phyloP scores from a whole-genome alignment of 192 early-diverging fungal species.

The Phycomyces nitens region DNA sequence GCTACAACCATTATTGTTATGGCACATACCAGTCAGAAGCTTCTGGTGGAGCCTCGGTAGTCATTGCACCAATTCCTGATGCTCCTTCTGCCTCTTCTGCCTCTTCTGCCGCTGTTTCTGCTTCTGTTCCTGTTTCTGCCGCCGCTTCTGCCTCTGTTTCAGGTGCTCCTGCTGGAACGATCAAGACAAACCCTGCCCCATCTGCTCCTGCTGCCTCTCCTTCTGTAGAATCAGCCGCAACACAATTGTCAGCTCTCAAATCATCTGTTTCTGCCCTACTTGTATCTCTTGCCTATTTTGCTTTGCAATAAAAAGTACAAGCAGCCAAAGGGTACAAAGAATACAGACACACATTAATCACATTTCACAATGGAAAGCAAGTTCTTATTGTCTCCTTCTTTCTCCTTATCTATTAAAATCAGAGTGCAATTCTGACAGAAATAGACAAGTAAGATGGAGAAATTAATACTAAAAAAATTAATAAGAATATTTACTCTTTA shows the following conservation, averaged over 20 bases:
- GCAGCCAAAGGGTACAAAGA: no score
- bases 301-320: not conserved
- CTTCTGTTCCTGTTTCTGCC: not conserved
- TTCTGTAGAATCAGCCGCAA: not conserved
- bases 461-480: no score
- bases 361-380: no score
- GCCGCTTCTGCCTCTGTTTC: conserved; percentile 2
- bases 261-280: not conserved
- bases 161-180: not conserved
- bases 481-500: no score
- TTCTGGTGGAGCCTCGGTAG: not conserved
- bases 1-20: conserved; percentile 22
- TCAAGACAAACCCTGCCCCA: not conserved
- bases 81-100: not conserved
- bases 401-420: not conserved
- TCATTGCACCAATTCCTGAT: conserved; percentile 5
- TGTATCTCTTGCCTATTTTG: conserved; percentile 8
- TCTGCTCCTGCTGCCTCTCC: not conserved
- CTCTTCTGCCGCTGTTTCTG: conserved; percentile 8
- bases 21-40: conserved; percentile 3
- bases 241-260: not conserved
- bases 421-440: no score
- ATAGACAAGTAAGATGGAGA: no score
- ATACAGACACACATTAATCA: no score
- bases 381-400: not conserved